Conservation (phyloP, 257 asterid genomes). For the Ballota nigra region DNA sequence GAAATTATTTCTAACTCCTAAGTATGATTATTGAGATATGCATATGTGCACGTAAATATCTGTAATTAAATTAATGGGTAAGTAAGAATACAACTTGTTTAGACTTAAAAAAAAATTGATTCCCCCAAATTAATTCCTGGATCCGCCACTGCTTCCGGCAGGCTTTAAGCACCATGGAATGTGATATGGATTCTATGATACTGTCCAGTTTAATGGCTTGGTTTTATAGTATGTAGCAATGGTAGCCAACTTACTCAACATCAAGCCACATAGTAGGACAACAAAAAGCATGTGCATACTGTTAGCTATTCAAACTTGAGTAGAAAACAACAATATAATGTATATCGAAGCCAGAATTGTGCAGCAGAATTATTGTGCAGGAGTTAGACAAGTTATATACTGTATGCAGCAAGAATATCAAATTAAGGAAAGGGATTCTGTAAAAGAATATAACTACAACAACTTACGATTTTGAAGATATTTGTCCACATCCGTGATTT, state of each 20-base stretch:
- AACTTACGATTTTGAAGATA: conserved; percentile 86
- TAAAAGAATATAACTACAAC: conserved; percentile 6
- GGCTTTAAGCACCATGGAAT: neutral
- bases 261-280: neutral
- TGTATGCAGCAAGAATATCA: neutral
- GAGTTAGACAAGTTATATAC: neutral
- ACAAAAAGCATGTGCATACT: neutral
- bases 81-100: neutral
- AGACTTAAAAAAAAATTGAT: neutral
- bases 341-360: neutral
- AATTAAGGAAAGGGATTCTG: neutral
- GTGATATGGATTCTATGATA: neutral
- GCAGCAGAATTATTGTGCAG: conserved; percentile 11
- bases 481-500: conserved; percentile 87
- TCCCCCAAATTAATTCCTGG: neutral
- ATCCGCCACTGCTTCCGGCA: neutral
- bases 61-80: neutral
- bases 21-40: neutral
- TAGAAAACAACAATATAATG: neutral
- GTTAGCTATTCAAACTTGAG: neutral
- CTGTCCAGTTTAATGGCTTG: neutral
- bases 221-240: neutral
- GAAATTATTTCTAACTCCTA: neutral
- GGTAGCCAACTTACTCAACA: conserved; percentile 1
- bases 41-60: neutral